Percentiles rank a stretch among this genome's conserved stretches.
These are phyloP conservation scores for Peltaster fructicola DNA, from an alignment of 2,329 filamentous ascomycete species.

Conservation along the genomic window DNA sequence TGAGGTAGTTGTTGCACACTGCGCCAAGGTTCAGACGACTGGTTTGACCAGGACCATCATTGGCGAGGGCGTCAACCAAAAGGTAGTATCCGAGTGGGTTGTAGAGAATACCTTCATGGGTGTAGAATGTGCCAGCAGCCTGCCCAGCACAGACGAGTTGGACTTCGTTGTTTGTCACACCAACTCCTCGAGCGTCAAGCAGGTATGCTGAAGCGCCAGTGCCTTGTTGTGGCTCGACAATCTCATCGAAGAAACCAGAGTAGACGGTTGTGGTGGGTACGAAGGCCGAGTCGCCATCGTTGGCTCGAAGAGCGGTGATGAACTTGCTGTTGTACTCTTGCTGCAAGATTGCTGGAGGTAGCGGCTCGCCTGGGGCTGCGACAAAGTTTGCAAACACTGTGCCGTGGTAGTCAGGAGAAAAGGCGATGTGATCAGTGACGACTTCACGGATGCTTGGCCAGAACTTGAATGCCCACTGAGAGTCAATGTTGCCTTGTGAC, in stretches of 20 bases:
- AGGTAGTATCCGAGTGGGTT: constrained; percentile 30
- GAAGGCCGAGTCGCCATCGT: constrained; percentile 34
- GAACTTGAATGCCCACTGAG: constrained; percentile 42
- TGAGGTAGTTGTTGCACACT: constrained; percentile 24
- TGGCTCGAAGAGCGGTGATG: constrained; percentile 24
- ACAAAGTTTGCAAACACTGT: constrained; percentile 23
- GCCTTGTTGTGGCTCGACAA: constrained; percentile 34
- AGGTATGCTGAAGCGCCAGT: constrained; percentile 29
- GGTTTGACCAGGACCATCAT: constrained; percentile 28
- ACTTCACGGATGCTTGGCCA: constrained; percentile 32
- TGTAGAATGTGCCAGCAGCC: constrained; percentile 29
- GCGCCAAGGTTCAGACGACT: constrained; percentile 22
- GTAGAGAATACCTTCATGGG: constrained; percentile 33
- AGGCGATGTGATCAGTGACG: constrained; percentile 33
- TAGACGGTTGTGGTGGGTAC: constrained; percentile 39
- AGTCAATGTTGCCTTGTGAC: constrained; percentile 37
- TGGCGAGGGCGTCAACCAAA: constrained; percentile 30
- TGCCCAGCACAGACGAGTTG: constrained; percentile 25
- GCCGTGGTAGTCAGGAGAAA: constrained; percentile 37
- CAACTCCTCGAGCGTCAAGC: constrained; percentile 25
- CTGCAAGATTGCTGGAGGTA: constrained; percentile 27
- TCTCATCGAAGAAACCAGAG: constrained; percentile 30
- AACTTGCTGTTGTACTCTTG: constrained; percentile 29
- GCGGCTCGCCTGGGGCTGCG: constrained; percentile 10
- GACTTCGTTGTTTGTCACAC: constrained; percentile 33